Conservation (phyloP, 495 filamentous ascomycete genomes). For the Hyphodiscus hymeniophilus region DNA sequence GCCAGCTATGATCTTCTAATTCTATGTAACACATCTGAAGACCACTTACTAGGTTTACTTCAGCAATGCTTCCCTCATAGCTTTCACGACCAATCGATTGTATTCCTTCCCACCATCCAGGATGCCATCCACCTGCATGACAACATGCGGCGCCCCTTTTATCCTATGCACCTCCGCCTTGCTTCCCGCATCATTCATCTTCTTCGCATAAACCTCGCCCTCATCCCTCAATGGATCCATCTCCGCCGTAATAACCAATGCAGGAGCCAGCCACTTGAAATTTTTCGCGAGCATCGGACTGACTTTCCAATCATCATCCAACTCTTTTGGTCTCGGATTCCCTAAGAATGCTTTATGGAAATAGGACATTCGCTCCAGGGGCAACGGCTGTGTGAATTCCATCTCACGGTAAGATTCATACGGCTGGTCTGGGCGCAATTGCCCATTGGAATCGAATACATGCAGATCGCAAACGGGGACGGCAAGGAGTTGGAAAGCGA, state of each 20-base stretch:
- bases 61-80: neutral
- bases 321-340: conserved; percentile 14
- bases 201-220: conserved; percentile 23
- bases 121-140: conserved; percentile 17
- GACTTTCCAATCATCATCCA: conserved; percentile 22
- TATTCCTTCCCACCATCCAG: conserved; percentile 3
- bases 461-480: conserved; percentile 26
- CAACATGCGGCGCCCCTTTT: conserved; percentile 23
- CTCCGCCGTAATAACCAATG: conserved; percentile 24
- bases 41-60: too few species aligned
- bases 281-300: conserved; percentile 21
- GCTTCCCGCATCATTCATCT: conserved; percentile 18
- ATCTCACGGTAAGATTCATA: conserved; percentile 23
- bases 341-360: conserved; percentile 25
- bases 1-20: too few species aligned
- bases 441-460: conserved; percentile 9
- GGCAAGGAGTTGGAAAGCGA: conserved; percentile 23
- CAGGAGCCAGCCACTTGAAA: conserved; percentile 18
- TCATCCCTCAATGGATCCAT: conserved; percentile 26
- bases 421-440: conserved; percentile 4
- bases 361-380: conserved; percentile 23
- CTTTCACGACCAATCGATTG: neutral
- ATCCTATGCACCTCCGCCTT: conserved; percentile 21
- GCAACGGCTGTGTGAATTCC: conserved; percentile 18
- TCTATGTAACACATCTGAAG: too few species aligned